Evolutionary conservation across 1,139 yeast species (phyloP).

Genomic region (Geotrichum carabidarum): DNA sequence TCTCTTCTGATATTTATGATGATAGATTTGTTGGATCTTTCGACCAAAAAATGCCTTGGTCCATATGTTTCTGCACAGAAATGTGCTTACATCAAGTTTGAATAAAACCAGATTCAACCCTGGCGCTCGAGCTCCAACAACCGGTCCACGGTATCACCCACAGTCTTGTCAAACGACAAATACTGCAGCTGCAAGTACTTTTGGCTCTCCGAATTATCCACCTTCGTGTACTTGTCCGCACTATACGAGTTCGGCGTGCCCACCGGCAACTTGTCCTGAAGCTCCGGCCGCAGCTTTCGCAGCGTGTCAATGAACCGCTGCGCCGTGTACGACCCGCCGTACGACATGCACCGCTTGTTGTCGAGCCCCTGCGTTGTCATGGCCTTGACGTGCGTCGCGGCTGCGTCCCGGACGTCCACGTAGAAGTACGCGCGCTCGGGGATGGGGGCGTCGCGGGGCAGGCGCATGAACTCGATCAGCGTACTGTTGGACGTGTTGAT

Average conservation of each 20-base stretch:
- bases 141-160: constrained; percentile 25
- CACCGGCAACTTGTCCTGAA: neutral
- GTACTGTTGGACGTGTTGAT: constrained; percentile 32
- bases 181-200: constrained; percentile 25
- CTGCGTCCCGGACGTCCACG: constrained; percentile 18
- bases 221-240: neutral
- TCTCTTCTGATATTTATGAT: too few relatives aligned
- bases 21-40: neutral
- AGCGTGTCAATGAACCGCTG: constrained; percentile 36
- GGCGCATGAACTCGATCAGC: neutral
- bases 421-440: neutral
- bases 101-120: neutral
- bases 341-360: constrained; percentile 41
- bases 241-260: constrained; percentile 3
- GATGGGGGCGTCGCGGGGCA: neutral
- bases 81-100: neutral
- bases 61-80: neutral
- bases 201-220: constrained; percentile 24
- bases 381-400: constrained; percentile 19
- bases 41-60: neutral
- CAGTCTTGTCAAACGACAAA: constrained; percentile 23
- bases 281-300: constrained; percentile 25
- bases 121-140: constrained; percentile 15
- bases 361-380: constrained; percentile 26
- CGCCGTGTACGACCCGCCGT: constrained; percentile 33